A percentile compares a stretch with the other conserved stretches of the same genome.
phyloP scores from a whole-genome alignment of 495 filamentous ascomycete species.

The Tuber indicum region DNA sequence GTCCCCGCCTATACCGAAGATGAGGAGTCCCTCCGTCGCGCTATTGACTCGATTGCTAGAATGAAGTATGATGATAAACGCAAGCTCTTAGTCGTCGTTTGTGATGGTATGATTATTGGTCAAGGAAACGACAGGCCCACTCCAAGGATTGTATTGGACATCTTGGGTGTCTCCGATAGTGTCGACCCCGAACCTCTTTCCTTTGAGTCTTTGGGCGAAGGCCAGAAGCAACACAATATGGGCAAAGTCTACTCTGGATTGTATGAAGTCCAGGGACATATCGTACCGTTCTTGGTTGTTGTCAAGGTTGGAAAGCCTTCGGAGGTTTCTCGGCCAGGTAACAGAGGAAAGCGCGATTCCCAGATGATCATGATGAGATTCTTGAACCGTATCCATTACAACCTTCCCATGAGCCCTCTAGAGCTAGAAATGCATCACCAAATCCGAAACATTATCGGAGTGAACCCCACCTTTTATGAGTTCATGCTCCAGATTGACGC shows the following conservation, averaged over 20 bases:
- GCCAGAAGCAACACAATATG: conserved; percentile 98
- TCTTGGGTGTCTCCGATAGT: conserved; percentile 85
- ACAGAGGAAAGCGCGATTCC: conserved; percentile 98
- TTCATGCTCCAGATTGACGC: conserved; percentile 96
- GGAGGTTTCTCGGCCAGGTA: conserved; percentile 91
- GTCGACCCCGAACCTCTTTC: conserved; percentile 95
- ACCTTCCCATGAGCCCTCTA: conserved; percentile 87
- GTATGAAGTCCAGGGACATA: conserved; percentile 96
- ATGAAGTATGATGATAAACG: conserved; percentile 98
- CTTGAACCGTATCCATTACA: conserved; percentile 96
- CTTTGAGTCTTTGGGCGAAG: conserved; percentile 94
- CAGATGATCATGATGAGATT: conserved; percentile 98
- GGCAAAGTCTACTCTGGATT: conserved; percentile 96
- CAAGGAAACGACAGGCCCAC: conserved; percentile 96
- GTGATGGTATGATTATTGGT: conserved; percentile 99
- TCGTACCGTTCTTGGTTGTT: conserved; percentile 93
- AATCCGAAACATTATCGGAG: conserved; percentile 96
- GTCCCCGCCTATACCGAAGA: conserved; percentile 98
- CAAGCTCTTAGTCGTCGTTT: conserved; percentile 88
- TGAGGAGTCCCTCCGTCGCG: conserved; percentile 91
- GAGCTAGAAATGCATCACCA: conserved; percentile 99
- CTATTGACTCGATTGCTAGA: conserved; percentile 89
- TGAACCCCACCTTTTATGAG: conserved; percentile 97
- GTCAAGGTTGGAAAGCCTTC: conserved; percentile 97
- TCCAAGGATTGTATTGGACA: conserved; percentile 92